phyloP scores from a whole-genome alignment of 2,329 filamentous ascomycete genomes.

The Botrytis tulipae region DNA sequence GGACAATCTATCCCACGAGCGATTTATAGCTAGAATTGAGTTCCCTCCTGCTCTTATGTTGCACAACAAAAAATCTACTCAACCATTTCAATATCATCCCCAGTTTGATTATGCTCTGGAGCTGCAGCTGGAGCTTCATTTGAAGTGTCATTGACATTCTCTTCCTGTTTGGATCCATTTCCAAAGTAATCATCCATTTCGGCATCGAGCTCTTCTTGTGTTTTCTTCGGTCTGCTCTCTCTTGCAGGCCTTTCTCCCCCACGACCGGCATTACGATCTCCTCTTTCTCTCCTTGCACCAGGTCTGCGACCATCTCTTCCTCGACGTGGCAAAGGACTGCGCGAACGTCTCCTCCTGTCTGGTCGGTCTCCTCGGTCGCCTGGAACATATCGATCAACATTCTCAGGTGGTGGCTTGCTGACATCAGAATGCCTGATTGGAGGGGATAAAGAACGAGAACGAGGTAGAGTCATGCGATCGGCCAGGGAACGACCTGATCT shows the following conservation, averaged over 20 bases:
- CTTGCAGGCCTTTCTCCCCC: constrained; percentile 45
- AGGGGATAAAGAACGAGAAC: constrained; percentile 61
- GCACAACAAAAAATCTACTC: constrained; percentile 23
- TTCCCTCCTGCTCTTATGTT: not conserved
- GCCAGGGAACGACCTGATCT: constrained; percentile 55
- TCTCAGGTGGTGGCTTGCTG: constrained; percentile 37
- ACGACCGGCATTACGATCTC: constrained; percentile 44
- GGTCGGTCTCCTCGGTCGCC: constrained; percentile 32
- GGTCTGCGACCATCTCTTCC: constrained; percentile 52
- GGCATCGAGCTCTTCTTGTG: constrained; percentile 87
- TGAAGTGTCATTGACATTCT: constrained; percentile 35
- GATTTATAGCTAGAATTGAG: not conserved
- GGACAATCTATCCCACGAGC: not conserved
- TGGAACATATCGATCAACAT: constrained; percentile 40
- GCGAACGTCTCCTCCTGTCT: constrained; percentile 45
- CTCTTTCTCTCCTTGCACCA: constrained; percentile 41
- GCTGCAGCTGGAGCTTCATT: constrained; percentile 33
- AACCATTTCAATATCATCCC: constrained; percentile 70
- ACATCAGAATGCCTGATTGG: constrained; percentile 44
- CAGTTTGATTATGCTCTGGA: constrained; percentile 37
- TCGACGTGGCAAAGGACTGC: constrained; percentile 58
- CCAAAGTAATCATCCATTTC: constrained; percentile 95
- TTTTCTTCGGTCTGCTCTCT: constrained; percentile 68
- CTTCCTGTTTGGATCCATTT: constrained; percentile 41
- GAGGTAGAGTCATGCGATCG: constrained; percentile 56